A percentile compares a stretch with the other conserved stretches of the same genome.
phyloP scores from a whole-genome alignment of 495 filamentous ascomycete genomes.

The Aspergillus steynii region DNA sequence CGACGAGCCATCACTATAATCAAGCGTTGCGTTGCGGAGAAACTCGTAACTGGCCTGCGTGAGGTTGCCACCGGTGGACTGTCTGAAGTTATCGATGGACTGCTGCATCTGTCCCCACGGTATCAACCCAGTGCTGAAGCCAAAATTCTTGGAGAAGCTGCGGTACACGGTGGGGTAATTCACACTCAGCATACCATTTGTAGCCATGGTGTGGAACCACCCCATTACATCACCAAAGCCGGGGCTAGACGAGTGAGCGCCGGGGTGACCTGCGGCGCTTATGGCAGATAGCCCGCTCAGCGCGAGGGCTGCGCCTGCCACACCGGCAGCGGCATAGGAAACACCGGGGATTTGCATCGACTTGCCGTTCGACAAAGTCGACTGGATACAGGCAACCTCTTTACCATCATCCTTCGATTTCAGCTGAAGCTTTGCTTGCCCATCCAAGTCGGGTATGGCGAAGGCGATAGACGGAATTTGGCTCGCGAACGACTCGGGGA shows the following conservation, averaged over 20 bases:
- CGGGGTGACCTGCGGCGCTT: conserved; percentile 61
- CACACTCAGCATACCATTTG: conserved; percentile 94
- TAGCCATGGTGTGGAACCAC: conserved; percentile 90
- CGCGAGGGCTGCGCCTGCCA: conserved; percentile 82
- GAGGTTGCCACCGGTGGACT: conserved; percentile 80
- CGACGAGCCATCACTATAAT: conserved; percentile 55
- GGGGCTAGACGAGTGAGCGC: conserved; percentile 71
- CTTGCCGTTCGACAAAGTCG: conserved; percentile 83
- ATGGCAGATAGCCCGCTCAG: conserved; percentile 72
- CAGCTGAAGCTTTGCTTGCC: conserved; percentile 77
- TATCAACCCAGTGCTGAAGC: conserved; percentile 83
- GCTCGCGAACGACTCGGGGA: conserved; percentile 68
- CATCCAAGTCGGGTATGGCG: conserved; percentile 85
- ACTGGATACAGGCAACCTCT: conserved; percentile 80
- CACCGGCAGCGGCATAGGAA: conserved; percentile 79
- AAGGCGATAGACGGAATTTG: conserved; percentile 91
- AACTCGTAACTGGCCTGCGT: conserved; percentile 74
- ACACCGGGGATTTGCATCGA: conserved; percentile 71
- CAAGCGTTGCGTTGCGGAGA: conserved; percentile 70
- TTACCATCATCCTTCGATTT: conserved; percentile 57
- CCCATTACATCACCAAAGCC: conserved; percentile 84
- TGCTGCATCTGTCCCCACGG: conserved; percentile 77
- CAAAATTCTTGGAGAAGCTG: conserved; percentile 90
- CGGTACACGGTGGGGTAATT: conserved; percentile 82
- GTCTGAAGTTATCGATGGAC: conserved; percentile 83